These are phyloP conservation scores for Parafenestella ontariensis DNA, from an alignment of 2,329 filamentous ascomycete genomes.

Conservation along the genomic window DNA sequence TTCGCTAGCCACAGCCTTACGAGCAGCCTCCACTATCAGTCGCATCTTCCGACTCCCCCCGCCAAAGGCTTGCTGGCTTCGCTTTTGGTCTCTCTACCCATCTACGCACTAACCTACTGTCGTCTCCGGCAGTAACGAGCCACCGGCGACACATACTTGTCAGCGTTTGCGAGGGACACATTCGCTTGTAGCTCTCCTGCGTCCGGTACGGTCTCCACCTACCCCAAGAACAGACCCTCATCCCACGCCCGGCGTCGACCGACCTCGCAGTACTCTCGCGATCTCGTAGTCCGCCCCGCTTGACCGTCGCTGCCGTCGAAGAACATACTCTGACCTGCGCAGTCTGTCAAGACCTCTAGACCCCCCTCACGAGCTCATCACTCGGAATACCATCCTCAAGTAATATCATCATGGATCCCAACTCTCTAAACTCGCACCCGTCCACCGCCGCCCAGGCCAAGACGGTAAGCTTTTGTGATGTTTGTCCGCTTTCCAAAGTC, in stretches of 20 bases:
- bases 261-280: constrained; percentile 40
- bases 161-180: constrained; percentile 82
- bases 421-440: constrained; percentile 85
- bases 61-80: constrained; percentile 54
- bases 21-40: constrained; percentile 35
- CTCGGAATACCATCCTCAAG: constrained; percentile 37
- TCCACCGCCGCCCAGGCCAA: constrained; percentile 91
- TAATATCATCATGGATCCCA: constrained; percentile 70
- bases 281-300: constrained; percentile 39
- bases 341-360: constrained; percentile 43
- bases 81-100: constrained; percentile 47
- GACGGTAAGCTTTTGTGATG: constrained; percentile 58
- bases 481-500: constrained; percentile 11
- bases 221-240: constrained; percentile 19
- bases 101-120: constrained; percentile 35
- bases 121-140: constrained; percentile 33
- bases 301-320: constrained; percentile 37
- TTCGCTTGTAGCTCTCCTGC: constrained; percentile 97
- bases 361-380: constrained; percentile 35
- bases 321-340: constrained; percentile 42
- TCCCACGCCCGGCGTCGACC: constrained; percentile 34
- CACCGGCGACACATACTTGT: constrained; percentile 42
- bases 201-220: constrained; percentile 58
- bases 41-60: constrained; percentile 28
- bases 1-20: constrained; percentile 36